phyloP scores from a whole-genome alignment of 2,329 filamentous ascomycete species.

The Pezicula rhizophila region DNA sequence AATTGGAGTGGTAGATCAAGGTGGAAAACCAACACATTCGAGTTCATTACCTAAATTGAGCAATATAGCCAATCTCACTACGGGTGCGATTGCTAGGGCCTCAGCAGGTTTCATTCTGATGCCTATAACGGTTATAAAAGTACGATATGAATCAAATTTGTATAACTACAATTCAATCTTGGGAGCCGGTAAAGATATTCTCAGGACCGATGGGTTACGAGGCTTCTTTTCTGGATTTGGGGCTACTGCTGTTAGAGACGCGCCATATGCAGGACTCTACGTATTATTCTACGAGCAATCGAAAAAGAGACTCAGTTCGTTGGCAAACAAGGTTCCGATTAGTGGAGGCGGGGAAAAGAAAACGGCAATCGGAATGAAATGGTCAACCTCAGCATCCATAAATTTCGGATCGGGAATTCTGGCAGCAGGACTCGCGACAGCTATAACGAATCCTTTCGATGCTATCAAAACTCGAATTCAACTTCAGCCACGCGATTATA shows the following conservation, averaged over 20 bases:
- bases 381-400: constrained; percentile 53
- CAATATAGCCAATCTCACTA: constrained; percentile 77
- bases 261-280: constrained; percentile 94
- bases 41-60: constrained; percentile 77
- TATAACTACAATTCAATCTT: constrained; percentile 77
- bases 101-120: constrained; percentile 87
- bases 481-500: constrained; percentile 75
- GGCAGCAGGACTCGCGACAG: constrained; percentile 77
- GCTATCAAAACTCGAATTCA: constrained; percentile 94
- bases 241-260: constrained; percentile 86
- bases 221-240: constrained; percentile 94
- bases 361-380: constrained; percentile 17
- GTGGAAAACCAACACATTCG: constrained; percentile 36
- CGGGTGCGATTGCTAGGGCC: constrained; percentile 77
- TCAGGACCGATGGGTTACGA: constrained; percentile 63
- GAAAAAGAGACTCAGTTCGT: constrained; percentile 52
- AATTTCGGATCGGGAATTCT: constrained; percentile 81
- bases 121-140: constrained; percentile 94
- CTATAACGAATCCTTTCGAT: constrained; percentile 93
- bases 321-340: constrained; percentile 19
- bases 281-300: constrained; percentile 88
- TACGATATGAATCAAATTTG: constrained; percentile 84
- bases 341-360: constrained; percentile 10
- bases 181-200: constrained; percentile 69
- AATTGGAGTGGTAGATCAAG: constrained; percentile 21